Percentiles rank a stretch among this genome's conserved stretches.
These are phyloP conservation scores for Leccinum broughii DNA, from an alignment of 768 basidiomycete species.

Conservation along the genomic window DNA sequence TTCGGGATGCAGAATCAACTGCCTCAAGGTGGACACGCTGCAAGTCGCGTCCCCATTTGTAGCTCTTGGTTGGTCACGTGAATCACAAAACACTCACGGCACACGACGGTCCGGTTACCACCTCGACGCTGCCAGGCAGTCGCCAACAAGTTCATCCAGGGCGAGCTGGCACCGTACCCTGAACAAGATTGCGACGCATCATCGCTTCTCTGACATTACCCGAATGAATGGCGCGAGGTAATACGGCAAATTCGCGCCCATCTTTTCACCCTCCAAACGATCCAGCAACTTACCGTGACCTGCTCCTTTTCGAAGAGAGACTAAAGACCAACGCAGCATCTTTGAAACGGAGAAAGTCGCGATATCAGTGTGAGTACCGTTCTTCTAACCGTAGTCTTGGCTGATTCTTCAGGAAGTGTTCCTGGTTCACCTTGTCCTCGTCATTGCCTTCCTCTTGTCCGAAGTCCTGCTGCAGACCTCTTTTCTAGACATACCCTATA, in stretches of 20 bases:
- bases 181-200: background rate
- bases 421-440: slow-evolving; percentile 62
- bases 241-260: slow-evolving; percentile 25
- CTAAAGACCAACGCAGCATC: slow-evolving; percentile 90
- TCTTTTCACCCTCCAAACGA: slow-evolving; percentile 69
- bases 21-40: slow-evolving; percentile 26
- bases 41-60: slow-evolving; percentile 28
- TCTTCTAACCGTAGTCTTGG: slow-evolving; percentile 18
- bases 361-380: slow-evolving; percentile 71
- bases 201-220: background rate
- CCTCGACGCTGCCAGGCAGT: background rate
- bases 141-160: background rate
- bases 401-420: slow-evolving; percentile 55
- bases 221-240: slow-evolving; percentile 28
- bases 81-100: slow-evolving; percentile 4
- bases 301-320: slow-evolving; percentile 94
- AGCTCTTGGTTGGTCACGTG: slow-evolving; percentile 23
- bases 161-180: background rate
- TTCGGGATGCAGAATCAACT: slow-evolving; percentile 20
- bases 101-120: slow-evolving; percentile 8
- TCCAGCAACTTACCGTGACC: slow-evolving; percentile 78
- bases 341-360: slow-evolving; percentile 73
- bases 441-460: slow-evolving; percentile 69
- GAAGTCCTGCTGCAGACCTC: slow-evolving; percentile 74
- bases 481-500: slow-evolving; percentile 64